Evolutionary conservation across 139 green algal genomes (phyloP), one percentile per base, ranked within the genome.

Genomic region (Tetradesmus lagerheimii): DNA sequence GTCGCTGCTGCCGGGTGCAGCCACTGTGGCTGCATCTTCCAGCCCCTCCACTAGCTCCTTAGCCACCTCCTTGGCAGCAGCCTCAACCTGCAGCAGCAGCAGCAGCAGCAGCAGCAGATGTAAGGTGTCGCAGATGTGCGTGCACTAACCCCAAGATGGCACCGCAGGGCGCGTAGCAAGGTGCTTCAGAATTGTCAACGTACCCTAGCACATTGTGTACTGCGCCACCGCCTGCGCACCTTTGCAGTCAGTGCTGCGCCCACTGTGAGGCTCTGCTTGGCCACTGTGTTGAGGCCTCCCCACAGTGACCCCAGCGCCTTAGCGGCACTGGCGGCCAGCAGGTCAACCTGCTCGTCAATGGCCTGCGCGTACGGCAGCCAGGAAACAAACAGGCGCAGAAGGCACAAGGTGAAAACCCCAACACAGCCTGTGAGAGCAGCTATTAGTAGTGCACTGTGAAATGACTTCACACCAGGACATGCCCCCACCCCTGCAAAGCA

Each of bases 281-380:
- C 88, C 41, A 83, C 88, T 20, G 74, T 83, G 41, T 39, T 57
- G 37, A 95, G 80, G 6, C 91, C 89, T 18, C 93, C 91, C 88
- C 91, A 93, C 50, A 95, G 78, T 43, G 78, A 90, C 79, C 78
- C 91, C 38, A 95, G 57, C 29, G 91, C 93, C 81, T 92, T 92
- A 16, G 91, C 92, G 6, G 91, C 92, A 29, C 89, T 90, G 3
- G 31, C 86, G 16, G 91, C 89, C 62, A 95, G 85, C 93, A 92
- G 80, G 80, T 94, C 93, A 34, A 95, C 87, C 77, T 94, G 90
- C 2, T 93, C 90, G 31, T 95, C 93, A 71, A 95, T 91, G 34
- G 53, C 91, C 93, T 95, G 88, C n/a, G 3, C 1, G 45, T 27
- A 35, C 4, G 20, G 37, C 16, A 75, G 64, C 64, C 35, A 23